A percentile compares a stretch with the other conserved stretches of the same genome.
Conservation (phyloP, 768 basidiomycete species). For the Hirschioporus abietinus region DNA sequence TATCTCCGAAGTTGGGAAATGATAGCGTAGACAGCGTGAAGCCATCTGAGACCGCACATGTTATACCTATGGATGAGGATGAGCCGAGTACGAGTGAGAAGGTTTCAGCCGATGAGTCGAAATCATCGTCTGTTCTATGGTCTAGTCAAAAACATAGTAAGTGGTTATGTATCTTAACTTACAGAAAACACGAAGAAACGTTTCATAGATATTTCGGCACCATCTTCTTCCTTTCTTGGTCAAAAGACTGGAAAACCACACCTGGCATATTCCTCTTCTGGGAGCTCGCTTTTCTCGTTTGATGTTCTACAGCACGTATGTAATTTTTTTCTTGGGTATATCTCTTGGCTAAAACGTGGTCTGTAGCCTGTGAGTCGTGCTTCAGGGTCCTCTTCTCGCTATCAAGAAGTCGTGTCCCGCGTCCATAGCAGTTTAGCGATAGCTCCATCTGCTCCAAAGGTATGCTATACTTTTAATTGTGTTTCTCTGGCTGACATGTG, state of each 20-base stretch:
- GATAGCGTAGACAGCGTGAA: background rate
- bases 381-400: conserved; percentile 19
- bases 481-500: conserved; percentile 2
- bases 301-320: conserved; percentile 7
- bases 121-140: background rate
- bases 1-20: conserved; percentile 11
- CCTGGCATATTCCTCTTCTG: conserved; percentile 21
- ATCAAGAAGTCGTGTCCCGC: conserved; percentile 51
- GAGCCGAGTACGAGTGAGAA: background rate
- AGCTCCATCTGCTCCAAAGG: conserved; percentile 47
- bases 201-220: background rate
- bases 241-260: background rate
- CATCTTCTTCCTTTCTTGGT: background rate
- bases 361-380: background rate
- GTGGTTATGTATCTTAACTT: background rate
- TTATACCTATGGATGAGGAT: background rate
- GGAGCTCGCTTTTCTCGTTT: conserved; percentile 44
- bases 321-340: conserved; percentile 10
- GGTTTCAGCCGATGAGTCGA: background rate
- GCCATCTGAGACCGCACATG: background rate
- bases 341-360: background rate
- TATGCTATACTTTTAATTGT: conserved; percentile 17
- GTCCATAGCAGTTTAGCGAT: conserved; percentile 65
- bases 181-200: background rate
- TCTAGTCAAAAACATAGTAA: background rate